Base-by-base conservation (phyloP, 202 grass and related monocot species). In the Elaeis oleifera region DNA sequence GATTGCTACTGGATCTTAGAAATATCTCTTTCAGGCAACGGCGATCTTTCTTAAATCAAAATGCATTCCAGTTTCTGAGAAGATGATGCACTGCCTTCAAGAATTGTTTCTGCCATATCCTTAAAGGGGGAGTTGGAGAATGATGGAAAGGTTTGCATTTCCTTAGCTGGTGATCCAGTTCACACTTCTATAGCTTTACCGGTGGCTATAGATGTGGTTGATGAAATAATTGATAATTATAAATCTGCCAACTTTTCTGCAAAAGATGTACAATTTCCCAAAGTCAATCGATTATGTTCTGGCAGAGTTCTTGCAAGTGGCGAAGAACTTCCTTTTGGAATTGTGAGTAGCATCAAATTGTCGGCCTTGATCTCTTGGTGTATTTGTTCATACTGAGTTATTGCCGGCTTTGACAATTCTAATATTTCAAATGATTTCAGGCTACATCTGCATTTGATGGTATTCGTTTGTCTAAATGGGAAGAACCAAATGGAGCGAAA, bases 401-500 rank as follows among this genome's bases (percentile, higher is more conserved):
- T 44, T 44, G 1, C 36, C 39, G 0, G 28, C 14, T 53, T 23
- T 62, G 6, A 48, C 4, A 16, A 68, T 71, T 72, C 69, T 8
- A 50, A 44, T 68, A 29, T 59, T 80, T 72, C 7, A 67, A 70
- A 77, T 75, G 68, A 13, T 77, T 78, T 62, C 70, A 97, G 94
- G 88, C 82, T 67, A 87, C 81, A 51, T 72, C 80, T 39, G 88
- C 88, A 67, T 99, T 99, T 86, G 94, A 99, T 27, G 94, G 94
- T 29, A 80, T 81, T 69, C 54, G 23, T 61, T 78, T 74, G 8
- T 81, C 80, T 48, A 99, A 97, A 92, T 99, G 88, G 94, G 94
- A 99, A 76, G 94, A 89, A 63, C 94, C 88, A 79, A 84, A 92
- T 82, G 94, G 94, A 86, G 82, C 84, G 36, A 99, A 86, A 82